These are phyloP conservation scores for Gossypium arboreum DNA, from an alignment of 345 rosid species.

Conservation along the genomic window DNA sequence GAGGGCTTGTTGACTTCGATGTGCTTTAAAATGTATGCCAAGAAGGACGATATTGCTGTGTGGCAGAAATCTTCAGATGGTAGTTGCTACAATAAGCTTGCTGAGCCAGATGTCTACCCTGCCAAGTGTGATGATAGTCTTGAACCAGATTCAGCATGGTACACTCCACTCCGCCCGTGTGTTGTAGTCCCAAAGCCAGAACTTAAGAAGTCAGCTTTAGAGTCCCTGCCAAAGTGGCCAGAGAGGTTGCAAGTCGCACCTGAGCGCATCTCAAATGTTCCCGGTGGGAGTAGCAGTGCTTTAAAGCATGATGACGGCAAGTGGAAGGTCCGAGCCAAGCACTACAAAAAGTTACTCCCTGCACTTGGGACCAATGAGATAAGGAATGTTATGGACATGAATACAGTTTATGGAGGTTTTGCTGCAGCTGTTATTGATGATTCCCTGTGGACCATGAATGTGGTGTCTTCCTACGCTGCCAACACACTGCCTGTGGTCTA, in stretches of 20 bases:
- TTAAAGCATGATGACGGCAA: conserved; percentile 77
- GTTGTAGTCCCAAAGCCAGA: conserved; percentile 75
- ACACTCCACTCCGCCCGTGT: conserved; percentile 87
- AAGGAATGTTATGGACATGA: conserved; percentile 98
- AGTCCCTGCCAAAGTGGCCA: conserved; percentile 82
- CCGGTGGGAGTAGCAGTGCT: conserved; percentile 56
- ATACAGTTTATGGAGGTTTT: conserved; percentile 90
- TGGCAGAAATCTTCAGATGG: conserved; percentile 82
- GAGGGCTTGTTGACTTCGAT: conserved; percentile 69
- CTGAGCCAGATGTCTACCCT: conserved; percentile 70
- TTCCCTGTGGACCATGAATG: conserved; percentile 96
- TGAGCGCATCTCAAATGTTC: conserved; percentile 65
- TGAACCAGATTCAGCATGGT: conserved; percentile 99
- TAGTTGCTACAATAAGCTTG: conserved; percentile 63
- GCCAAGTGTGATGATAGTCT: conserved; percentile 91
- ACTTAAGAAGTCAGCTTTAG: conserved; percentile 54
- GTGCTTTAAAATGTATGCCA: conserved; percentile 87
- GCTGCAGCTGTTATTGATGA: conserved; percentile 71
- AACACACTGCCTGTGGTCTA: conserved; percentile 79
- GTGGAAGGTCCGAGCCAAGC: conserved; percentile 81
- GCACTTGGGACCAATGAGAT: conserved; percentile 77
- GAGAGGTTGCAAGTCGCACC: conserved; percentile 64
- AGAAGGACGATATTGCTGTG: conserved; percentile 90
- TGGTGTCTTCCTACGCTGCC: conserved; percentile 75
- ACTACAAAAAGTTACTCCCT: conserved; percentile 82